Conservation (phyloP, 1,139 yeast species). For the Sugiyamaella paludigena region DNA sequence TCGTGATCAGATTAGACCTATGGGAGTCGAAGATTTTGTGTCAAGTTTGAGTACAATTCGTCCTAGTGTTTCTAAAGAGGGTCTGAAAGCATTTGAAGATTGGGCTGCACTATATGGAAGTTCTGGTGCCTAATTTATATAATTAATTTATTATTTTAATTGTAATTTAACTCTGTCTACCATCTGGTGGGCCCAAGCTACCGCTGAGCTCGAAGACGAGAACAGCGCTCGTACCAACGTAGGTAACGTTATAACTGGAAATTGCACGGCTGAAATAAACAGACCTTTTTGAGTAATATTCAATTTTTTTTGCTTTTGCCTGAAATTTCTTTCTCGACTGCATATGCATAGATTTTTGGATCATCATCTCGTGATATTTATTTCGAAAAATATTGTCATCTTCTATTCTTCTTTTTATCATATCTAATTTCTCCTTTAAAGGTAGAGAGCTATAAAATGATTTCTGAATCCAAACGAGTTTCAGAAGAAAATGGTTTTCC, state of each 20-base stretch:
- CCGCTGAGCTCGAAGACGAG: too few relatives aligned
- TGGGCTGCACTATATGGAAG: constrained; percentile 94
- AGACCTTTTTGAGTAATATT: not conserved
- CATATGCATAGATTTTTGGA: too few relatives aligned
- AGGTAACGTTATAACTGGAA: too few relatives aligned
- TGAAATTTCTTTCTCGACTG: too few relatives aligned
- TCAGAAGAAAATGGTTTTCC: not conserved
- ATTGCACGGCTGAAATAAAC: too few relatives aligned
- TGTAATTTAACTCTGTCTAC: not conserved
- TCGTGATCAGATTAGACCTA: constrained; percentile 81
- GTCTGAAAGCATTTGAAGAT: constrained; percentile 72
- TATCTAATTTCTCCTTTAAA: too few relatives aligned
- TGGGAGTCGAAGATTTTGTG: constrained; percentile 70
- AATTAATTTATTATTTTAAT: constrained; percentile 1
- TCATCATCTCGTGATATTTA: too few relatives aligned
- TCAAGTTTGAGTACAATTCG: constrained; percentile 78
- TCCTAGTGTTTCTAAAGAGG: constrained; percentile 89
- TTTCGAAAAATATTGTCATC: too few relatives aligned
- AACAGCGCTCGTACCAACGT: too few relatives aligned
- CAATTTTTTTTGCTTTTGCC: not conserved
- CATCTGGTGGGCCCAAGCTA: too few relatives aligned
- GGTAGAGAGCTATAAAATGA: not conserved
- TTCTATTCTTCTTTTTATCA: too few relatives aligned
- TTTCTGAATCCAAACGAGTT: constrained; percentile 2
- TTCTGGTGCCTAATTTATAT: constrained; percentile 58